A percentile compares a stretch with the other conserved stretches of the same genome.
Evolutionary conservation across 1,139 yeast genomes (phyloP).

Genomic region (Suhomyces yuchorum): DNA sequence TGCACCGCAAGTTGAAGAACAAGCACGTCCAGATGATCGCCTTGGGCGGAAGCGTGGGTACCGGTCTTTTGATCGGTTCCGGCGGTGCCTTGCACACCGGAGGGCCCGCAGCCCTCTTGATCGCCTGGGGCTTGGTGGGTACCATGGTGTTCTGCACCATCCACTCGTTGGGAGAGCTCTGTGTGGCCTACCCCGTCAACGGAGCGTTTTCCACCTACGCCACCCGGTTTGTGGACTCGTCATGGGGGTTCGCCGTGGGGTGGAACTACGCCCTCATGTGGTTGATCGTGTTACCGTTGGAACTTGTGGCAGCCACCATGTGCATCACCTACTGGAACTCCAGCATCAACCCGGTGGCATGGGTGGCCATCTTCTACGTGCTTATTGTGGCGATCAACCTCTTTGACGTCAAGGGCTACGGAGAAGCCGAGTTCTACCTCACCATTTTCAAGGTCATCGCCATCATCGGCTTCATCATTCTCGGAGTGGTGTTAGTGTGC

Average conservation of each 20-base stretch:
- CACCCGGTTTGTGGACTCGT: slow-evolving; percentile 61
- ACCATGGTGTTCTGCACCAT: slow-evolving; percentile 53
- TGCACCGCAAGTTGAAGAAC: slow-evolving; percentile 39
- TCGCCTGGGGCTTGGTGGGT: slow-evolving; percentile 63
- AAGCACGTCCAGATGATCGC: slow-evolving; percentile 51
- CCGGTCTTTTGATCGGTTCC: slow-evolving; percentile 66
- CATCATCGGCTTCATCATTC: slow-evolving; percentile 44
- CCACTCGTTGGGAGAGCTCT: slow-evolving; percentile 62
- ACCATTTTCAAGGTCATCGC: slow-evolving; percentile 47
- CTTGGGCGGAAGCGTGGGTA: slow-evolving; percentile 45
- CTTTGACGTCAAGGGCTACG: slow-evolving; percentile 50
- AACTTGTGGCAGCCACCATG: slow-evolving; percentile 47
- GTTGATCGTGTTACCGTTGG: slow-evolving; percentile 48
- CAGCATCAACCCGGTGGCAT: slow-evolving; percentile 41
- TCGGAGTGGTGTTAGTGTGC: slow-evolving; percentile 42
- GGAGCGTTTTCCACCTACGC: slow-evolving; percentile 62
- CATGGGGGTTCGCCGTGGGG: slow-evolving; percentile 58
- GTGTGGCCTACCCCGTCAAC: slow-evolving; percentile 61
- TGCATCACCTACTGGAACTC: slow-evolving; percentile 46
- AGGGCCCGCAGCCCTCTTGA: slow-evolving; percentile 78
- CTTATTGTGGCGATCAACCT: slow-evolving; percentile 40
- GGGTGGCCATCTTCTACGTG: slow-evolving; percentile 46
- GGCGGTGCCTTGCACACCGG: slow-evolving; percentile 70
- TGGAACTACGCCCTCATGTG: slow-evolving; percentile 45
- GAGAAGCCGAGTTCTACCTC: slow-evolving; percentile 46